These are phyloP conservation scores for Immersiporthe knoxdaviesiana DNA, from an alignment of 2,329 filamentous ascomycete species.

Conservation along the genomic window DNA sequence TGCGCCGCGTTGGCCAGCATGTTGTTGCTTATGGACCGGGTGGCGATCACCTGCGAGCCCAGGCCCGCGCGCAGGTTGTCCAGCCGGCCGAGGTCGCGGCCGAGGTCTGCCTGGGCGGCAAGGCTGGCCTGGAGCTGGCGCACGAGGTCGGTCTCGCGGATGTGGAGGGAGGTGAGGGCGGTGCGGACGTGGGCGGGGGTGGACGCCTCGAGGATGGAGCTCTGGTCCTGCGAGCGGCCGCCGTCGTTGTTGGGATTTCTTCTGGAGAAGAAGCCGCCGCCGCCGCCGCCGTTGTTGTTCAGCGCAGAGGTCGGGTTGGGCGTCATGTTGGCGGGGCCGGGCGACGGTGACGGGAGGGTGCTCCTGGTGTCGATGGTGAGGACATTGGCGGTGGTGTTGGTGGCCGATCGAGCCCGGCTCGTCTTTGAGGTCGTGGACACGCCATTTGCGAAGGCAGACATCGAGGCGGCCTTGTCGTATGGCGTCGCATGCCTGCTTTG, in stretches of 20 bases:
- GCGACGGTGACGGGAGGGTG: slow-evolving; percentile 16
- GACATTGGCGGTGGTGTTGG: slow-evolving; percentile 28
- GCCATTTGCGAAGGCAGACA: slow-evolving; percentile 53
- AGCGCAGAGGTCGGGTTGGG: slow-evolving; percentile 22
- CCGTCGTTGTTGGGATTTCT: slow-evolving; percentile 27
- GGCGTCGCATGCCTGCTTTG: slow-evolving; percentile 48
- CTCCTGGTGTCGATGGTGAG: slow-evolving; percentile 31
- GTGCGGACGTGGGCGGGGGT: slow-evolving; percentile 79
- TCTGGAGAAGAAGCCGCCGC: slow-evolving; percentile 16
- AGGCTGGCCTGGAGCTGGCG: slow-evolving; percentile 75
- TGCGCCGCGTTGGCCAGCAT: slow-evolving; percentile 87
- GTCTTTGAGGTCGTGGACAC: slow-evolving; percentile 38
- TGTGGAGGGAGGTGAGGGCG: slow-evolving; percentile 74
- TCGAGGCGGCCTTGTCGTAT: slow-evolving; percentile 45
- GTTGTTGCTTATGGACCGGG: slow-evolving; percentile 81
- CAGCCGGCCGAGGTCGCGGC: slow-evolving; percentile 82
- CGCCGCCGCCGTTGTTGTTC: slow-evolving; percentile 12
- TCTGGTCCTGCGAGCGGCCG: slow-evolving; percentile 32
- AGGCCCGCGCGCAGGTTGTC: slow-evolving; percentile 88
- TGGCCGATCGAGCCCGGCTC: slow-evolving; percentile 30
- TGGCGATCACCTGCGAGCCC: slow-evolving; percentile 82
- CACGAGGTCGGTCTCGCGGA: slow-evolving; percentile 75
- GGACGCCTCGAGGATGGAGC: slow-evolving; percentile 67
- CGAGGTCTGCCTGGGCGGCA: slow-evolving; percentile 82
- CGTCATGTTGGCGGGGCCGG: slow-evolving; percentile 20